Evolutionary conservation across 768 basidiomycete species (phyloP), one percentile per base, ranked within the genome.

Genomic region (Pleurotus tuber-regium): DNA sequence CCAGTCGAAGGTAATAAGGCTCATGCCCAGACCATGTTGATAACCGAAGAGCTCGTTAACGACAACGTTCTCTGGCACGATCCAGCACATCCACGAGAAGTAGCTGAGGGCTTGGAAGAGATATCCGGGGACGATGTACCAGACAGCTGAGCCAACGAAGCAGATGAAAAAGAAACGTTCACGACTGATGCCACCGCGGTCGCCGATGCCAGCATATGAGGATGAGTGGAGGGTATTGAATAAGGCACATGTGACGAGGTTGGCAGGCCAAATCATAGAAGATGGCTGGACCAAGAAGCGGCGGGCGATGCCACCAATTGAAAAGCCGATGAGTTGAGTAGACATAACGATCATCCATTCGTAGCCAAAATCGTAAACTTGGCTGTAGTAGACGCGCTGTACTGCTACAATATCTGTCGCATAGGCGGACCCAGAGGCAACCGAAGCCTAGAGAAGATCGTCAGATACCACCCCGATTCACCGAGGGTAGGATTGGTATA

Each of bases 161-260:
- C 69, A 80, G 56, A 76, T 82, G 43, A 79, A 54, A 66, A 90
- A 90, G 70, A 87, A 91, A 10, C 80, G 76, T 60, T 87, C 83
- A 47, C 89, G 79, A 52, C 76, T 80, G 36, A 86, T 66, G 30
- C 87, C 87, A 19, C 70, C 79, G 31, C 77, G 73, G n/a, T 65
- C 71, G 10, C 84, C 82, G 7, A 77, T 77, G 40, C 87, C 87
- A 2, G 81, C 73, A 56, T 87, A 87, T 50, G 76, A 68, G 48
- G 83, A 78, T 0, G 83, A 82, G 67, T 90, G 87, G 0, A 90
- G 72, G 1, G 88, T 89, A 58, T 90, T 90, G 69, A 90, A 88
- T 2, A 77, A 62, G 2, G 87, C 85, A 57, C 87, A 88, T 19
- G 78, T 79, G 26, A 87, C 84, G 16, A 89, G 76, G 40, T 84